Percentiles rank a stretch among this genome's conserved stretches.
These are phyloP conservation scores for Exophiala xenobiotica DNA, from an alignment of 2,329 filamentous ascomycete species.

Conservation along the genomic window DNA sequence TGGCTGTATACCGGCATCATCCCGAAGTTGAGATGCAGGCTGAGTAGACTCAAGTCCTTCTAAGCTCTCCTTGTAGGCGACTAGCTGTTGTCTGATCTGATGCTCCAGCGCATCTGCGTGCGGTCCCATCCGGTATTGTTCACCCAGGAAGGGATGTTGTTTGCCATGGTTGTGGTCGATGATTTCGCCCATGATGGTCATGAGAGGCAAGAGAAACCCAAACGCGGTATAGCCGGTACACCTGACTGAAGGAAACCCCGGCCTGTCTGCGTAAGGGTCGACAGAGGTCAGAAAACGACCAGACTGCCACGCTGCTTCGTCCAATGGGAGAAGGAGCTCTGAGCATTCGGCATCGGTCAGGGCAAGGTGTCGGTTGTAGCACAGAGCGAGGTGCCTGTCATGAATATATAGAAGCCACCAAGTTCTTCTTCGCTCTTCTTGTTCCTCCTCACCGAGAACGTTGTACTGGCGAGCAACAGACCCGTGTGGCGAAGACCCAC, in stretches of 20 bases:
- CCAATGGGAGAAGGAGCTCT: slow-evolving; percentile 44
- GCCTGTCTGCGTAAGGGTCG: background rate
- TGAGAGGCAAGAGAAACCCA: slow-evolving; percentile 52
- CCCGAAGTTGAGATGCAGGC: slow-evolving; percentile 1
- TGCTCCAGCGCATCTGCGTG: slow-evolving; percentile 14
- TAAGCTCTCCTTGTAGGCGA: background rate
- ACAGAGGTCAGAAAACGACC: background rate
- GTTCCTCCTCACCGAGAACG: slow-evolving; percentile 33
- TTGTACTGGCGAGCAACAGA: slow-evolving; percentile 1
- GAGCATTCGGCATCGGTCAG: slow-evolving; percentile 48
- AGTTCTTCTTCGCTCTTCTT: slow-evolving; percentile 48
- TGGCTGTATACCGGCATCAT: slow-evolving; percentile 13
- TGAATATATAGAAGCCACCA: slow-evolving; percentile 52
- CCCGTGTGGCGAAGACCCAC: background rate
- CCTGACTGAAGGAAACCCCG: slow-evolving; percentile 28
- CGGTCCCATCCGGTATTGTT: background rate
- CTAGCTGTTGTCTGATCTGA: slow-evolving; percentile 30
- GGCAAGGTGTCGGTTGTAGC: slow-evolving; percentile 45
- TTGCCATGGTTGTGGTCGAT: slow-evolving; percentile 49
- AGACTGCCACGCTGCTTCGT: slow-evolving; percentile 36
- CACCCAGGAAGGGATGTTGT: slow-evolving; percentile 41
- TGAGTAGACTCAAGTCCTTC: background rate
- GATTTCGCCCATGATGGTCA: slow-evolving; percentile 51
- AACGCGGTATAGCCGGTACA: slow-evolving; percentile 48
- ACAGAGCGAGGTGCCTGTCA: slow-evolving; percentile 49